phyloP scores from a whole-genome alignment of 306 rosid species.

The Medicago lupulina region DNA sequence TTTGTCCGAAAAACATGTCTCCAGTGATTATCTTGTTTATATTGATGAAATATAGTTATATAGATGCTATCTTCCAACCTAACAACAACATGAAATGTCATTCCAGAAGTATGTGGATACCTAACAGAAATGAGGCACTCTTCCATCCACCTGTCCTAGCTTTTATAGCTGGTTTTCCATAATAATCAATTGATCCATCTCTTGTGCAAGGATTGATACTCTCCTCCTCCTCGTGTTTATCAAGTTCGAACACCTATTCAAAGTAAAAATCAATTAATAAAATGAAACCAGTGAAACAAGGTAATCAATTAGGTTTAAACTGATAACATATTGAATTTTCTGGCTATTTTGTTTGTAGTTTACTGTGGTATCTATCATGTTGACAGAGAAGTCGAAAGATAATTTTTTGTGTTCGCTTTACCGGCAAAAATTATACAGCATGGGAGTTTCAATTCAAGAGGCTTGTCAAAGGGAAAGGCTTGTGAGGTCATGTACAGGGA shows the following conservation, averaged over 20 bases:
- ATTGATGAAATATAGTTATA: background rate
- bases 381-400: too few relatives aligned
- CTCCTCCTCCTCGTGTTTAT: slow-evolving; percentile 43
- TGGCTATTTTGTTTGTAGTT: too few relatives aligned
- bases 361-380: too few relatives aligned
- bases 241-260: slow-evolving; percentile 48
- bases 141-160: slow-evolving; percentile 62
- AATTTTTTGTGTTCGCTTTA: too few relatives aligned
- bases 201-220: background rate
- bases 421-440: too few relatives aligned
- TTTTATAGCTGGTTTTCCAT: slow-evolving; percentile 49
- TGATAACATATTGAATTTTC: too few relatives aligned
- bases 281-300: too few relatives aligned
- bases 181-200: background rate
- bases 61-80: background rate
- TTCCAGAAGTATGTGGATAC: slow-evolving; percentile 29
- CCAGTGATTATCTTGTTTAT: background rate
- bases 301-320: too few relatives aligned
- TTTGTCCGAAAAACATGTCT: too few relatives aligned
- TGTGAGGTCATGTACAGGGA: too few relatives aligned
- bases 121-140: slow-evolving; percentile 60
- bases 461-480: too few relatives aligned
- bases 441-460: too few relatives aligned
- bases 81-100: background rate
- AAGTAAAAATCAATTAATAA: background rate